Evolutionary conservation across 352 stramenopile species (phyloP).

Genomic region (Phytophthora sp.): DNA sequence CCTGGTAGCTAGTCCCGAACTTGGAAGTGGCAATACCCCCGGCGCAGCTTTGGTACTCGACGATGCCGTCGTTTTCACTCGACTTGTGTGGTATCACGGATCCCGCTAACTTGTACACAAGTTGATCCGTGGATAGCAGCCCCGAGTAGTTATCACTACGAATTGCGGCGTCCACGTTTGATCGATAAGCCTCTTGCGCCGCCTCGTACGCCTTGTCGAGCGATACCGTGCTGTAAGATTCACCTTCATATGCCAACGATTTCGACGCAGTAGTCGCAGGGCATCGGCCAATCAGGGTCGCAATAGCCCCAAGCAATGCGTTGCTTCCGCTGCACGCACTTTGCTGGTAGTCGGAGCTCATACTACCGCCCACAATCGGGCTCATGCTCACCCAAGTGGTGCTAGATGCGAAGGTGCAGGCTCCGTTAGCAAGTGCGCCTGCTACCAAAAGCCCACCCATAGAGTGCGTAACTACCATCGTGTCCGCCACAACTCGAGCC

Average conservation of each 20-base stretch:
- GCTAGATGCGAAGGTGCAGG: too few relatives aligned
- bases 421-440: too few relatives aligned
- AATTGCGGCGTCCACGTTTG: slow-evolving; percentile 26
- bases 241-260: slow-evolving; percentile 35
- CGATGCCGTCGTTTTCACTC: slow-evolving; percentile 30
- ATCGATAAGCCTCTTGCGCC: too few relatives aligned
- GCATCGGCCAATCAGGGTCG: too few relatives aligned
- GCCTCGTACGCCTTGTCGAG: too few relatives aligned
- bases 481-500: too few relatives aligned
- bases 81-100: slow-evolving; percentile 35
- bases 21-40: slow-evolving; percentile 21
- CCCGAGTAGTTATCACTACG: slow-evolving; percentile 38
- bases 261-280: slow-evolving; percentile 18
- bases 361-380: too few relatives aligned
- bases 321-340: too few relatives aligned
- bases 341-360: too few relatives aligned
- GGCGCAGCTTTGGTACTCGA: slow-evolving; percentile 51
- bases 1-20: slow-evolving; percentile 37
- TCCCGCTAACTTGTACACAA: slow-evolving; percentile 11
- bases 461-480: too few relatives aligned
- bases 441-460: too few relatives aligned
- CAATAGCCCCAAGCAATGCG: slow-evolving; percentile 12
- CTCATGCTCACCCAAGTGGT: too few relatives aligned
- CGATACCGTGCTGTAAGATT: slow-evolving; percentile 14
- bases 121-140: slow-evolving; percentile 31